Conservation (phyloP, 1,139 yeast genomes). For the Scheffersomyces lignicola region DNA sequence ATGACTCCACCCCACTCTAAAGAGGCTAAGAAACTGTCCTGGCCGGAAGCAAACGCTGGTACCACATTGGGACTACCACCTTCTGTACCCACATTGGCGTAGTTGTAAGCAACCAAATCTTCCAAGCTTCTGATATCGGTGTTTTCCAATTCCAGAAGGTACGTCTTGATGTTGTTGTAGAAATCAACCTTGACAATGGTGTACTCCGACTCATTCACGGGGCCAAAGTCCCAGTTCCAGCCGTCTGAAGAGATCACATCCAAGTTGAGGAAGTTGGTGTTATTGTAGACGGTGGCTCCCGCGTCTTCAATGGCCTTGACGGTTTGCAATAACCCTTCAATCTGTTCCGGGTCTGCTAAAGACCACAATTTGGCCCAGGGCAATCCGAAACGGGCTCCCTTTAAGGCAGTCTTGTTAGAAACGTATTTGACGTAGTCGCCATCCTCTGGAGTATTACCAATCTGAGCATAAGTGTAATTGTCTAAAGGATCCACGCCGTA, state of each 20-base stretch:
- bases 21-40: constrained; percentile 21
- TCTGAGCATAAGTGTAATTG: constrained; percentile 17
- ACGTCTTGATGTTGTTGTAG: constrained; percentile 19
- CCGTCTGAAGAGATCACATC: constrained; percentile 21
- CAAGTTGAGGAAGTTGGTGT: constrained; percentile 19
- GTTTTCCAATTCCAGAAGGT: constrained; percentile 17
- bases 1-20: constrained; percentile 20
- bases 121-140: constrained; percentile 18
- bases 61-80: constrained; percentile 16
- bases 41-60: constrained; percentile 24
- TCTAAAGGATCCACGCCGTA: constrained; percentile 21
- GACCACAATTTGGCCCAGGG: constrained; percentile 22
- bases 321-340: constrained; percentile 14
- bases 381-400: constrained; percentile 23
- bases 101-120: constrained; percentile 20
- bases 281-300: constrained; percentile 21
- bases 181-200: constrained; percentile 24
- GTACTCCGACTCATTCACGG: constrained; percentile 21
- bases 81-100: constrained; percentile 17
- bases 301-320: constrained; percentile 15
- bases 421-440: constrained; percentile 20
- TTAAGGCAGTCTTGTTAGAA: constrained; percentile 16
- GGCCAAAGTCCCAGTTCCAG: constrained; percentile 23
- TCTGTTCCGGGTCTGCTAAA: constrained; percentile 11
- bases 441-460: constrained; percentile 19